phyloP scores from a whole-genome alignment of 140 eudicot genomes.

The Cichorium intybus region DNA sequence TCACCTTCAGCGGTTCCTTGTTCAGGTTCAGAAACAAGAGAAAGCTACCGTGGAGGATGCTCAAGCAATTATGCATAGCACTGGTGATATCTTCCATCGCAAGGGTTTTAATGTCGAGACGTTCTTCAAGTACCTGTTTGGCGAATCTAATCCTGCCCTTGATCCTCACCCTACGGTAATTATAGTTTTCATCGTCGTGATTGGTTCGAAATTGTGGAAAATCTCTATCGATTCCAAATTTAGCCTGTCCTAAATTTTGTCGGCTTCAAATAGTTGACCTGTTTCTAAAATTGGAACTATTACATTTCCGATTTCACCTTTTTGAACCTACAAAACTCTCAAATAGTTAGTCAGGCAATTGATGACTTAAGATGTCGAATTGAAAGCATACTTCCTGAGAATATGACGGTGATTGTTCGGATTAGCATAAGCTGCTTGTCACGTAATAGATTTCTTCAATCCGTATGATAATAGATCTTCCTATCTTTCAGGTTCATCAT shows the following conservation, averaged over 20 bases:
- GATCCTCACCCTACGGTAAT: slow-evolving; percentile 48
- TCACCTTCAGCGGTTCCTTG: slow-evolving; percentile 55
- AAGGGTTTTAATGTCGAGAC: slow-evolving; percentile 66
- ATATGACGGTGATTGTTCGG: not conserved
- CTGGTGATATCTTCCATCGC: slow-evolving; percentile 49
- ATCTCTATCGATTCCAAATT: not conserved
- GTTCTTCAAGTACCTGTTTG: slow-evolving; percentile 69
- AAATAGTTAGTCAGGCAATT: not conserved
- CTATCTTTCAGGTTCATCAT: slow-evolving; percentile 71
- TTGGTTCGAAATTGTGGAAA: not conserved
- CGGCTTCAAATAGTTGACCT: not conserved
- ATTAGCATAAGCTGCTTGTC: not conserved
- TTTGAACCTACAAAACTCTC: not conserved
- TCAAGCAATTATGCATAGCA: slow-evolving; percentile 50
- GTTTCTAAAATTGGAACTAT: slow-evolving; percentile 12
- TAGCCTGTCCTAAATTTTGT: slow-evolving; percentile 2
- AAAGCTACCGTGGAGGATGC: slow-evolving; percentile 65
- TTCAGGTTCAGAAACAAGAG: slow-evolving; percentile 59
- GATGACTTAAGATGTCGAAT: not conserved
- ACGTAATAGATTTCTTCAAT: not conserved
- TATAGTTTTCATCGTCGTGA: too few species aligned
- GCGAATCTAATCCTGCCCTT: slow-evolving; percentile 67
- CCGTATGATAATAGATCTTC: not conserved
- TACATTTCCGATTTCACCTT: not conserved
- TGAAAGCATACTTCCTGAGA: not conserved